Evolutionary conservation across 192 early-diverging fungal species (phyloP).

Genomic region (Coemansia aciculifera): DNA sequence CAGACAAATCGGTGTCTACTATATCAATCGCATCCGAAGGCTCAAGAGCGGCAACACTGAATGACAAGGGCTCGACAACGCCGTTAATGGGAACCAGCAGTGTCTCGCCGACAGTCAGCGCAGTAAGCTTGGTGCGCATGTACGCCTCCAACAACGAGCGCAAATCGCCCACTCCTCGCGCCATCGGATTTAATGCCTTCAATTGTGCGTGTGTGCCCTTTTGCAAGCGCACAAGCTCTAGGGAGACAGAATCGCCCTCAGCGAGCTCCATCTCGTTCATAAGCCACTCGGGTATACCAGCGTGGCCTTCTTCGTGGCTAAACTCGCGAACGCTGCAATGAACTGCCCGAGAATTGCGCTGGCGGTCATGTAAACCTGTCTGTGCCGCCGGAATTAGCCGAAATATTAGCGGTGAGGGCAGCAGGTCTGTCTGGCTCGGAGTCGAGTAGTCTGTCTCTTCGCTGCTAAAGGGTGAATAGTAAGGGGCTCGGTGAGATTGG

Average conservation of each 20-base stretch:
- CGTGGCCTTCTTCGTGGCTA: constrained; percentile 55
- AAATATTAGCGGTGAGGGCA: constrained; percentile 44
- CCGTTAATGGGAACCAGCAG: constrained; percentile 59
- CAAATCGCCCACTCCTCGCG: constrained; percentile 20
- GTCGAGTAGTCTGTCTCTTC: background rate
- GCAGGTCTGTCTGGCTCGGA: constrained; percentile 2
- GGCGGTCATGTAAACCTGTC: background rate
- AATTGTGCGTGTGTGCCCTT: constrained; percentile 71
- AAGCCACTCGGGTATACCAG: constrained; percentile 61
- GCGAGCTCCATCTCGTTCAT: constrained; percentile 43
- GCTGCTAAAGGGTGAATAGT: background rate
- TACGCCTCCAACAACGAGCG: constrained; percentile 68
- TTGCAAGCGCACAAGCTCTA: constrained; percentile 60
- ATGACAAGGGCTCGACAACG: constrained; percentile 44
- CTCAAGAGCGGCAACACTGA: constrained; percentile 69
- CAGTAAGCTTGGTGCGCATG: constrained; percentile 66
- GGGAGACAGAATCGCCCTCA: constrained; percentile 51
- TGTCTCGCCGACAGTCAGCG: constrained; percentile 67
- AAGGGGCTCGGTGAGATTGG: background rate
- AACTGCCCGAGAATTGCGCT: background rate
- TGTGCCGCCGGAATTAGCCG: constrained; percentile 11
- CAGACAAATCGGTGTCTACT: constrained; percentile 78
- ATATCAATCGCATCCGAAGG: constrained; percentile 66
- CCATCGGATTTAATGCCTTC: constrained; percentile 45
- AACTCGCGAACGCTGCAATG: constrained; percentile 75